Conservation (phyloP, 495 filamentous ascomycete genomes). For the Neurospora sp. region DNA sequence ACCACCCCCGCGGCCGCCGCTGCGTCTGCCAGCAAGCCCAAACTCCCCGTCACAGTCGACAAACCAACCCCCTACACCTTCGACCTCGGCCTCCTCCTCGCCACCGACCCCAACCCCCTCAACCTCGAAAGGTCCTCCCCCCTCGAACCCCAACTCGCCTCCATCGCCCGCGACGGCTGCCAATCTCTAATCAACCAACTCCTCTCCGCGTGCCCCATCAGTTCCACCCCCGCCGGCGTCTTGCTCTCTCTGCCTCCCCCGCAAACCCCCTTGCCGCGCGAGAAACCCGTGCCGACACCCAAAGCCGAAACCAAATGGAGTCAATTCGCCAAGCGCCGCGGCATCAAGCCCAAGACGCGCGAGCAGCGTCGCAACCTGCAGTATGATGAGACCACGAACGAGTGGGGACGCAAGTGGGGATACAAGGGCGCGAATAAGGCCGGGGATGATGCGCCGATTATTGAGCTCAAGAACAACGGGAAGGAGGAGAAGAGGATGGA, state of each 20-base stretch:
- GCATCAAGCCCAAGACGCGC: conserved; percentile 71
- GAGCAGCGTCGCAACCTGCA: conserved; percentile 56
- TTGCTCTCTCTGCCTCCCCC: conserved; percentile 63
- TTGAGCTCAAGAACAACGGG: conserved; percentile 73
- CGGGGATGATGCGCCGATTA: conserved; percentile 56
- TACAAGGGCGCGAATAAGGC: conserved; percentile 81
- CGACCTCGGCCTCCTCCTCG: conserved; percentile 79
- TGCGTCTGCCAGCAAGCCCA: conserved; percentile 7
- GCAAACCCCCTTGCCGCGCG: conserved; percentile 63
- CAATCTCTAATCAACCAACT: conserved; percentile 76
- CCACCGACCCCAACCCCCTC: conserved; percentile 74
- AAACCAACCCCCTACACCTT: conserved; percentile 87
- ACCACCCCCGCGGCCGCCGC: not conserved
- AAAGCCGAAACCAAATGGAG: conserved; percentile 89
- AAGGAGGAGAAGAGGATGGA: conserved; percentile 35
- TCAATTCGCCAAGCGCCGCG: conserved; percentile 89
- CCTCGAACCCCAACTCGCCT: conserved; percentile 48
- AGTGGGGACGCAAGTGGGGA: conserved; percentile 90
- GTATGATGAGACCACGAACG: conserved; percentile 74
- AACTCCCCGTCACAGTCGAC: conserved; percentile 53
- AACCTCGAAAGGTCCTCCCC: conserved; percentile 26
- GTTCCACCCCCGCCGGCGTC: conserved; percentile 54
- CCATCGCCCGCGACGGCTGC: conserved; percentile 71
- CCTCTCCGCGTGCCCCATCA: conserved; percentile 72
- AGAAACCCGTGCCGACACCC: conserved; percentile 74